Evolutionary conservation across 2,329 filamentous ascomycete genomes (phyloP).

Genomic region (Penicillium expansum): DNA sequence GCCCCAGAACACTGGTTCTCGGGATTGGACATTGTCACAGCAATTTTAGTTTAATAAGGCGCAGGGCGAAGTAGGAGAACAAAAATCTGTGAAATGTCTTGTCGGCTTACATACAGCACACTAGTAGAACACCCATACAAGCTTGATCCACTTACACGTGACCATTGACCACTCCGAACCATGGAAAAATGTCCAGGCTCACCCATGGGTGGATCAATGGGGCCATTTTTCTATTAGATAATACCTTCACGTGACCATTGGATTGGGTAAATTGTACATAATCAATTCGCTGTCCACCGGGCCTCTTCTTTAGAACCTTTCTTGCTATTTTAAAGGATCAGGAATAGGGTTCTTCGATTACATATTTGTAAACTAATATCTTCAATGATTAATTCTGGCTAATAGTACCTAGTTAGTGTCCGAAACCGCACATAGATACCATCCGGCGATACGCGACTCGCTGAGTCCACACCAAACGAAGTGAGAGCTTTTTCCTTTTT

Average conservation of each 20-base stretch:
- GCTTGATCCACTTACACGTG: neutral
- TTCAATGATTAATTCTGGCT: neutral
- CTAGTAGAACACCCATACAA: neutral
- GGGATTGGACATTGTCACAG: constrained; percentile 3
- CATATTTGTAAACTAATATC: neutral
- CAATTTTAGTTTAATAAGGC: neutral
- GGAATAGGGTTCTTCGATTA: neutral
- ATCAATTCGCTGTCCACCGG: neutral
- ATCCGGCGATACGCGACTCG: no score
- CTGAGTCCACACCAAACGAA: no score
- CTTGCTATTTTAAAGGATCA: neutral
- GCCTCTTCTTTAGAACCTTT: neutral
- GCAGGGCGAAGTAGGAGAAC: neutral
- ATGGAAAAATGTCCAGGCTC: neutral
- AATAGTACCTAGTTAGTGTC: no score
- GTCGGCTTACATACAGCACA: no score
- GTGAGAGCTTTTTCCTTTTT: no score
- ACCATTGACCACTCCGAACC: neutral
- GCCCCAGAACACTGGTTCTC: constrained; percentile 60
- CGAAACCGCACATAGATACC: no score
- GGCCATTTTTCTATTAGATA: neutral
- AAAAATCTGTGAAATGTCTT: no score
- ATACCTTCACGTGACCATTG: accelerated
- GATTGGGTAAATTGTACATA: neutral
- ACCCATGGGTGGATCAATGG: neutral